Evolutionary conservation across 1,284 basidiomycete genomes (phyloP).

Genomic region (Bjerkandera adusta): DNA sequence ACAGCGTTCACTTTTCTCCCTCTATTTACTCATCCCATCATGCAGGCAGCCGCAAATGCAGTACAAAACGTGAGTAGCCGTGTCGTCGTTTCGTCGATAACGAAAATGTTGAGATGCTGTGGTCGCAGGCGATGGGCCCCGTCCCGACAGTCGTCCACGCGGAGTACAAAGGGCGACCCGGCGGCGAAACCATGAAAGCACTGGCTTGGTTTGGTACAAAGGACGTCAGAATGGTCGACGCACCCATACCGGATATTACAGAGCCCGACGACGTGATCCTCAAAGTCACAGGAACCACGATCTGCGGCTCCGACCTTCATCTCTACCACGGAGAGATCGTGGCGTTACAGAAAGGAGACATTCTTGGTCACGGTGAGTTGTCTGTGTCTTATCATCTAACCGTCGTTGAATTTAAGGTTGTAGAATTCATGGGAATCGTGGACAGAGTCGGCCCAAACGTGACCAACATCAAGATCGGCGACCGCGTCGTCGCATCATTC

Average conservation of each 20-base stretch:
- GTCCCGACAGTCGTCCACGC: conserved; percentile 42
- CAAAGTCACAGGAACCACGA: conserved; percentile 68
- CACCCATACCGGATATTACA: conserved; percentile 64
- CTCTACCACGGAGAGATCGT: conserved; percentile 66
- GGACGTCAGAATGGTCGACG: conserved; percentile 54
- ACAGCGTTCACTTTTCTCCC: no score
- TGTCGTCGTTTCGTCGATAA: not conserved
- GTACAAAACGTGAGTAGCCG: conserved; percentile 30
- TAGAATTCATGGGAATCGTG: conserved; percentile 67
- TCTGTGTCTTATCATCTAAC: not conserved
- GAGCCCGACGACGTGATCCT: conserved; percentile 67
- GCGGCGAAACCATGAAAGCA: conserved; percentile 63
- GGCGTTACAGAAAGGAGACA: conserved; percentile 68
- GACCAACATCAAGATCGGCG: conserved; percentile 54
- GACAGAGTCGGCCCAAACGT: conserved; percentile 66
- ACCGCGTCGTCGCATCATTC: conserved; percentile 76
- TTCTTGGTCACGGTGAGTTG: conserved; percentile 61
- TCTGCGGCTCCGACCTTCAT: conserved; percentile 71
- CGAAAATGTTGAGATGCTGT: not conserved
- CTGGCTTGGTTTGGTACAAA: conserved; percentile 66
- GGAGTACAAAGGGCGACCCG: conserved; percentile 47
- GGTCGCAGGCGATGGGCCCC: conserved; percentile 35
- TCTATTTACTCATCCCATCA: no score
- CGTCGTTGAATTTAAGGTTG: no score
- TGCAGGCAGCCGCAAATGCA: conserved; percentile 37